Conservation (phyloP, 1,284 basidiomycete species). For the Cutaneotrichosporon arboriforme region DNA sequence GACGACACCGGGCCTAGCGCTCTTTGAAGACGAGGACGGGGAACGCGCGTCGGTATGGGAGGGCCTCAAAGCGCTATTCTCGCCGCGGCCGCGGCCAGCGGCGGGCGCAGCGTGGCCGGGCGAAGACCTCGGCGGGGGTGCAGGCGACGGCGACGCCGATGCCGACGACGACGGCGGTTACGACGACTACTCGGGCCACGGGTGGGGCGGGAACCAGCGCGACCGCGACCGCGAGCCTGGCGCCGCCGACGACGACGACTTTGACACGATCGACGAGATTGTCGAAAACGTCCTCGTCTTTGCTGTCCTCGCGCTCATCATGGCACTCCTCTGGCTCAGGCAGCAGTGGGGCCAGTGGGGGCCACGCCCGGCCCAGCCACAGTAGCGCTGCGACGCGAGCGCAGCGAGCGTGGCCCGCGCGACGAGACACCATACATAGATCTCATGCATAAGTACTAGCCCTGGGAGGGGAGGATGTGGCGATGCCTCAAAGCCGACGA, state of each 20-base stretch:
- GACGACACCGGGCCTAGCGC: conserved; percentile 33
- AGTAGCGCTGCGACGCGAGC: too few relatives aligned
- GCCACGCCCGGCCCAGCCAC: background rate
- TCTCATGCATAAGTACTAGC: background rate
- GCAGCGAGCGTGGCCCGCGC: background rate
- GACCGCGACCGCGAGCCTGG: too few relatives aligned
- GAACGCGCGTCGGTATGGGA: conserved; percentile 25
- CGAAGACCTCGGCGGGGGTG: background rate
- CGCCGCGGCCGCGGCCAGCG: background rate
- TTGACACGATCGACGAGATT: conserved; percentile 27
- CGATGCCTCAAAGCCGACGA: background rate
- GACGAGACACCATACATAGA: too few relatives aligned
- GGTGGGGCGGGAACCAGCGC: conserved; percentile 15
- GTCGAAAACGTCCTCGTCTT: conserved; percentile 2
- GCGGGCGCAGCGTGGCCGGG: too few relatives aligned
- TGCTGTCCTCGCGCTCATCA: conserved; percentile 11
- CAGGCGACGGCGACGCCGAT: conserved; percentile 8
- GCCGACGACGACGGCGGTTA: conserved; percentile 14
- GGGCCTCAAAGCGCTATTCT: conserved; percentile 33
- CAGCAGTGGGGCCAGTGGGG: conserved; percentile 3
- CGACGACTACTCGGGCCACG: conserved; percentile 19
- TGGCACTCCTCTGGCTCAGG: conserved; percentile 16
- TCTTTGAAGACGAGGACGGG: conserved; percentile 32
- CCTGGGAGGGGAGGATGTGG: background rate
- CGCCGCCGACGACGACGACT: background rate